Base-by-base conservation (phyloP, 2,329 filamentous ascomycete genomes). In the Curvularia lunata region DNA sequence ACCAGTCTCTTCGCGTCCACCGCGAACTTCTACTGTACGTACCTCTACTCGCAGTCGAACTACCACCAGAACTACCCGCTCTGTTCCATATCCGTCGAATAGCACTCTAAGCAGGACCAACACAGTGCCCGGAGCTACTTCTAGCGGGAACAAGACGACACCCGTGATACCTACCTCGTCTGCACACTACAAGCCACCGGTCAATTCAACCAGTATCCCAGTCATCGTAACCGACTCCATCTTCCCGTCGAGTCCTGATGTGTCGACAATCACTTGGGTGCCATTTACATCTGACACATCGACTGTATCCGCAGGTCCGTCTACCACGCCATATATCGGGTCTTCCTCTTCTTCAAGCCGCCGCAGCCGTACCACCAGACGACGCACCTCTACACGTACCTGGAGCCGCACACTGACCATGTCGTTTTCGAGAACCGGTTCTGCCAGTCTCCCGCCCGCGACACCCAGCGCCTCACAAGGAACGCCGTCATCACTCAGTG, bases 171-270 rank as follows among this genome's bases (percentile, higher is more conserved):
- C 30, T n/a, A 47, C 48, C 18, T 52, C 61, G 3, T 50, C 50
- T n/a, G 54, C 51, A 8, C 59, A 62, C 16, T 61, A 63, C 30
- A 43, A 30, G 12, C 51, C 61, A 12, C 61, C 61, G 21, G 46
- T 25, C 1, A 52, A 55, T 16, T 32, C 38, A 3, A 57, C 54
- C 16, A 59, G 21, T 30, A 56, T 42, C 32, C 19, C 19, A 1
- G 21, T 34, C 23, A 48, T 32, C 23, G 46, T 25, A 8, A 60
- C 49, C 2, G 43, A 45, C 12, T 56, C 43, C 21, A 32, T 25
- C 13, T 48, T 25, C 42, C 47, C 56, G 1, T 48, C 56, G 2
- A 52, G 34, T 7, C 45, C 38, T 7, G 42, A 56, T 12, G 16
- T 52, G 9, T 48, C 52, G 5, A 59, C 52, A 30, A 40, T 59